Conservation (phyloP, 352 stramenopile species). For the Globisporangium cylindrosporum region DNA sequence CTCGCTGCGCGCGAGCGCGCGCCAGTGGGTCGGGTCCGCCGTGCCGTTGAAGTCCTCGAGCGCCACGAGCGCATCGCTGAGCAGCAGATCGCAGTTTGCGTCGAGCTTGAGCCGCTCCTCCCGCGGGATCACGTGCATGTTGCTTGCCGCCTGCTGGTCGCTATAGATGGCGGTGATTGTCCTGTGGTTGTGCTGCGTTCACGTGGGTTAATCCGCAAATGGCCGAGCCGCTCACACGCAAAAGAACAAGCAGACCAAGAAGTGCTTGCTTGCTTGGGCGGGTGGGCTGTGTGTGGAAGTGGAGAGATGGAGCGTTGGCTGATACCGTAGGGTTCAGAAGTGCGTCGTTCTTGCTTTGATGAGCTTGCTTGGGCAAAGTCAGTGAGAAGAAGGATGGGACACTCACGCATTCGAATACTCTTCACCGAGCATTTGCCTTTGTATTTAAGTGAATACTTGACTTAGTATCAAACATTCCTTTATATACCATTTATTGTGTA, state of each 20-base stretch:
- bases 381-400: neutral
- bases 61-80: slow-evolving; percentile 45
- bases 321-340: neutral
- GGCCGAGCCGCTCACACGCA: neutral
- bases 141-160: too few relatives aligned
- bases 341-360: neutral
- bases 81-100: slow-evolving; percentile 37
- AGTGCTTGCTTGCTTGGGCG: neutral
- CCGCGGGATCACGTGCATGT: slow-evolving; percentile 21
- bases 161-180: neutral
- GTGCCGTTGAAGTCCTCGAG: slow-evolving; percentile 40
- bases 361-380: neutral
- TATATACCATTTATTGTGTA: neutral
- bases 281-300: neutral
- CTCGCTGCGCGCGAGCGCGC: slow-evolving; percentile 29
- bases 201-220: neutral
- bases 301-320: neutral
- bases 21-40: slow-evolving; percentile 32
- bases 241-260: neutral
- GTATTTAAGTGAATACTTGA: neutral
- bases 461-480: neutral
- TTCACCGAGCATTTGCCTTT: neutral
- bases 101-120: slow-evolving; percentile 43
- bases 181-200: neutral
- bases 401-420: neutral